Evolutionary conservation across 805 yeast genomes (phyloP).

Genomic region (Babjeviella inositovora): DNA sequence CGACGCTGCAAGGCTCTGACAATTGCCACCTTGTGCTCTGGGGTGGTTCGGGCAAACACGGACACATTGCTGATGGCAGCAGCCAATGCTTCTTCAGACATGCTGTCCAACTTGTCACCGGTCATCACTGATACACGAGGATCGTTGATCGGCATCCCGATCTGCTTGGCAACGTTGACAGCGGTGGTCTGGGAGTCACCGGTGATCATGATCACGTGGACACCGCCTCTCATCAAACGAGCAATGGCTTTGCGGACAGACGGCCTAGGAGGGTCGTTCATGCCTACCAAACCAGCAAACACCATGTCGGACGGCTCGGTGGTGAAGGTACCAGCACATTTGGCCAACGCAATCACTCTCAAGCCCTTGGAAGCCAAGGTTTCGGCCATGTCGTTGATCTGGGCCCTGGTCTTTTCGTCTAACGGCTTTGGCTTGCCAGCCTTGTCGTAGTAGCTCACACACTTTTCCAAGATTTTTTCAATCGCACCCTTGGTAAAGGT

Average conservation of each 20-base stretch:
- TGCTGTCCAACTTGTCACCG: constrained; percentile 68
- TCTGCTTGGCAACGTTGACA: constrained; percentile 66
- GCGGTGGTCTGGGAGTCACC: constrained; percentile 90
- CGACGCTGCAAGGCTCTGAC: constrained; percentile 80
- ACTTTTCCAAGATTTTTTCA: constrained; percentile 51
- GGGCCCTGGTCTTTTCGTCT: constrained; percentile 26
- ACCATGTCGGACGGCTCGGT: constrained; percentile 38
- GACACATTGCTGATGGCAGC: constrained; percentile 69
- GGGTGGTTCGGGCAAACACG: constrained; percentile 89
- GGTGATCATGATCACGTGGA: constrained; percentile 95
- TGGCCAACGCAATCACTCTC: constrained; percentile 74
- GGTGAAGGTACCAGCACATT: constrained; percentile 17
- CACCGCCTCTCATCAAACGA: constrained; percentile 78
- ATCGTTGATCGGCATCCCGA: constrained; percentile 71
- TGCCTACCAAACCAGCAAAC: constrained; percentile 81
- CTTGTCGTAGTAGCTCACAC: constrained; percentile 40
- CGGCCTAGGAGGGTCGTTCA: constrained; percentile 97
- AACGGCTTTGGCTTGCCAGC: constrained; percentile 46
- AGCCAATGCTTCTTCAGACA: constrained; percentile 60
- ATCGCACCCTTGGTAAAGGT: constrained; percentile 83
- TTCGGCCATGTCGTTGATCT: constrained; percentile 41
- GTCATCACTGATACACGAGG: constrained; percentile 56
- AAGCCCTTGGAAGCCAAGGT: constrained; percentile 69
- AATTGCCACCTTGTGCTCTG: constrained; percentile 83
- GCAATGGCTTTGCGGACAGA: constrained; percentile 66